Base-by-base conservation (phyloP, 768 basidiomycete species). In the Mycena vulgaris region DNA sequence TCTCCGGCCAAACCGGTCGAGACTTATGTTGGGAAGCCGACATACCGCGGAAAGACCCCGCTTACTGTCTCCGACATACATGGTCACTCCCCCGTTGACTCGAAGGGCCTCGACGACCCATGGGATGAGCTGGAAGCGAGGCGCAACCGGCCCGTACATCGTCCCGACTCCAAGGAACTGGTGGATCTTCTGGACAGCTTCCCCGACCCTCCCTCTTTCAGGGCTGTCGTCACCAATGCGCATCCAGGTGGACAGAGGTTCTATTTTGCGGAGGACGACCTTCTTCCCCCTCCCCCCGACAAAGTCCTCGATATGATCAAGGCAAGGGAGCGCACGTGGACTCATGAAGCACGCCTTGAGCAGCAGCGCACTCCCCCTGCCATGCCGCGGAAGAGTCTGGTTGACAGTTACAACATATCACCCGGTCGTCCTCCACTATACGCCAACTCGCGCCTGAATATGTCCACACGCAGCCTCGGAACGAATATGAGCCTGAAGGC, bases 231-330 rank as follows among this genome's bases (percentile, higher is more conserved):
- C 23, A 52, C 48, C n/a, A 7, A 45, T n/a, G 39, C 48, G 9
- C 30, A 59, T 48, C 35, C 14, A 35, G 61, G 60, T 19, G 69
- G 63, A 9, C 31, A 31, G 2, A 37, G 61, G 23, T 17, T 69
- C 28, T 69, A 69, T 47, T 69, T 69, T 27, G 37, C 67, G 31
- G 19, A 40, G 28, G 68, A 63, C 1, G 62, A 63, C 8, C 60
- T 70, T 14, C 64, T 70, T 11, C 69, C 69, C 10, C 69, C 64
- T 57, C 69, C 59, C 13, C 69, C 69, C 21, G 52, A 61, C 17
- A 57, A 52, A 45, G 69, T 70, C 37, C 17, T 56, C 30, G 35
- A n/a, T 0, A 49, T 57, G 59, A 17, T 66, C 53, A 57, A 66
- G 48, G 45, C 66, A 40, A 48, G 59, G 31, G 47, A 66, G 30